A percentile compares a stretch with the other conserved stretches of the same genome.
Conservation (phyloP, 2,329 filamentous ascomycete species). For the Intubia oerlemansii region DNA sequence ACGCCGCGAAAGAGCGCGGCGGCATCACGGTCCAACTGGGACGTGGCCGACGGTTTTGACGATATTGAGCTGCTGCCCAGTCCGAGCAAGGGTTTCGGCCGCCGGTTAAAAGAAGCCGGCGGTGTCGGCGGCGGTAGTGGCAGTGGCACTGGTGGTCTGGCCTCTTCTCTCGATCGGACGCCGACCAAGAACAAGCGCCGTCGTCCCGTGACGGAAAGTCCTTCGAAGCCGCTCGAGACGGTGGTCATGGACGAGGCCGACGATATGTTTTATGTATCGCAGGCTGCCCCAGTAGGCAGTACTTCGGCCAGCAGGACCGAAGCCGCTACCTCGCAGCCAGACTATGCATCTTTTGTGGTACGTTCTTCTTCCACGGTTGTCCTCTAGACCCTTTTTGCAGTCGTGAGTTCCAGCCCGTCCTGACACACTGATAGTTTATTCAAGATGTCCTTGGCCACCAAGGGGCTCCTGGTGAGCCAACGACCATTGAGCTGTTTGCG, state of each 20-base stretch:
- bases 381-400: too few species aligned
- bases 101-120: slow-evolving; percentile 16
- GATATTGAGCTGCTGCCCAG: slow-evolving; percentile 36
- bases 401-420: too few species aligned
- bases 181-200: slow-evolving; percentile 55
- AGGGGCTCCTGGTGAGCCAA: slow-evolving; percentile 28
- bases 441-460: slow-evolving; percentile 44
- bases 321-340: slow-evolving; percentile 1
- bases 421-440: slow-evolving; percentile 30
- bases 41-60: slow-evolving; percentile 57
- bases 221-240: slow-evolving; percentile 36
- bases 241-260: slow-evolving; percentile 10
- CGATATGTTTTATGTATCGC: background rate
- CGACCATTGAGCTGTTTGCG: slow-evolving; percentile 46
- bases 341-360: slow-evolving; percentile 22
- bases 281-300: background rate
- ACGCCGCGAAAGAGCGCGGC: slow-evolving; percentile 31
- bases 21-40: slow-evolving; percentile 27
- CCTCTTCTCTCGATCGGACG: slow-evolving; percentile 27
- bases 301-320: background rate
- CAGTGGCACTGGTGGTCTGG: slow-evolving; percentile 22
- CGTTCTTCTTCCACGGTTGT: too few species aligned
- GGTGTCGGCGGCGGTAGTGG: too few species aligned
- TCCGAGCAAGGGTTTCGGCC: slow-evolving; percentile 26
- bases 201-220: slow-evolving; percentile 41